These are phyloP conservation scores for Blastobotrys serpentis DNA, from an alignment of 1,139 yeast species.

Conservation along the genomic window DNA sequence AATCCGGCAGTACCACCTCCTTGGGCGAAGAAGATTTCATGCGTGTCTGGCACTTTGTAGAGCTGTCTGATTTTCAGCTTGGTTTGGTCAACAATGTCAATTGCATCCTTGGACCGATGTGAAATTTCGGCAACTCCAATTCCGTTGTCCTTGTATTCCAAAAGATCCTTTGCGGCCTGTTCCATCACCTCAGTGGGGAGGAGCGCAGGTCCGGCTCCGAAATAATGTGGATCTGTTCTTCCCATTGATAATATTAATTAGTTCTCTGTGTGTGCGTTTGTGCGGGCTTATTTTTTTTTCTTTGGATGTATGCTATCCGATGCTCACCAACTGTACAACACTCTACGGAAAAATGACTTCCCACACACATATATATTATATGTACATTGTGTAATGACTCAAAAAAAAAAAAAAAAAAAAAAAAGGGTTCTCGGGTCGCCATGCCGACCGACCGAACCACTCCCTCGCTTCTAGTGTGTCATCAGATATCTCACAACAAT, in stretches of 20 bases:
- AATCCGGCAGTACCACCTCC: conserved; percentile 98
- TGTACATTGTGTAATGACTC: neutral
- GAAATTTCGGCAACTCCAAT: conserved; percentile 95
- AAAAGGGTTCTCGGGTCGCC: neutral
- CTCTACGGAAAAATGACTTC: too few species aligned
- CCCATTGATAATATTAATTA: too few species aligned
- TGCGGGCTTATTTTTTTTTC: neutral
- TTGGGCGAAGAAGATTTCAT: conserved; percentile 90
- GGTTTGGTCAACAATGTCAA: conserved; percentile 71
- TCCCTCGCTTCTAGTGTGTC: too few species aligned
- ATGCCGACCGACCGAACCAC: too few species aligned
- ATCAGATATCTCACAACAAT: too few species aligned
- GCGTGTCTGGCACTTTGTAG: conserved; percentile 79
- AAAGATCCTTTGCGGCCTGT: conserved; percentile 80
- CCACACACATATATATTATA: too few species aligned
- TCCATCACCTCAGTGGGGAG: conserved; percentile 80
- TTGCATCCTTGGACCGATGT: conserved; percentile 86
- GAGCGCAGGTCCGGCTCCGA: conserved; percentile 97
- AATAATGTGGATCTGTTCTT: conserved; percentile 57
- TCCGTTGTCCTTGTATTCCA: conserved; percentile 65
- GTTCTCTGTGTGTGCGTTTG: neutral
- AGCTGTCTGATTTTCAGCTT: conserved; percentile 63
- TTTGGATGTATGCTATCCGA: too few species aligned
- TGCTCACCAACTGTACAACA: too few species aligned
- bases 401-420: conserved; percentile 4